Evolutionary conservation across 2,329 filamentous ascomycete species (phyloP).

Genomic region (Clarireedia sp.): DNA sequence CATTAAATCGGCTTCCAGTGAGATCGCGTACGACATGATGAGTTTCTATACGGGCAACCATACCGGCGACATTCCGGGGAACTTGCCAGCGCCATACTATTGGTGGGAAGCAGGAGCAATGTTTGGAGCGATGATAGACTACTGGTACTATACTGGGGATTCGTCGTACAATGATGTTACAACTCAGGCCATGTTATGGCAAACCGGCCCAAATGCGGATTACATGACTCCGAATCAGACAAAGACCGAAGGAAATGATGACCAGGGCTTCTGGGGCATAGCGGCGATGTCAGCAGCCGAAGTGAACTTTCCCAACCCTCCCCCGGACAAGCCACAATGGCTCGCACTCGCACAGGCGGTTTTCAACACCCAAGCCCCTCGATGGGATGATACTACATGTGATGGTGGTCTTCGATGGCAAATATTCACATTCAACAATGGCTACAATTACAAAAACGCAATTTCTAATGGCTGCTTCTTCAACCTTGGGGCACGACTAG

Average conservation of each 20-base stretch:
- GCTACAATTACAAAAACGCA: constrained; percentile 69
- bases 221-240: constrained; percentile 74
- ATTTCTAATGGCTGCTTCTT: constrained; percentile 58
- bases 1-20: constrained; percentile 26
- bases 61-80: constrained; percentile 42
- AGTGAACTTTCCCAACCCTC: constrained; percentile 53
- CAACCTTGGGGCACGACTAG: constrained; percentile 58
- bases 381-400: constrained; percentile 65
- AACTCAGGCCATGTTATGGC: constrained; percentile 61
- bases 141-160: constrained; percentile 78
- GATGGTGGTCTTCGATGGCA: constrained; percentile 78
- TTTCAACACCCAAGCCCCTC: constrained; percentile 68
- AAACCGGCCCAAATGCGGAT: constrained; percentile 63
- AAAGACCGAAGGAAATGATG: constrained; percentile 62
- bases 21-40: constrained; percentile 41
- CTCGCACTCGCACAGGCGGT: constrained; percentile 68
- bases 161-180: constrained; percentile 61
- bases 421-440: constrained; percentile 74
- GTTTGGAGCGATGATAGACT: constrained; percentile 65
- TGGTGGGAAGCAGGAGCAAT: constrained; percentile 64
- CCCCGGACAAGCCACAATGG: constrained; percentile 52
- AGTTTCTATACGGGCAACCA: constrained; percentile 44
- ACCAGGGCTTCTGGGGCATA: constrained; percentile 68
- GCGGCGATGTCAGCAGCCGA: constrained; percentile 65
- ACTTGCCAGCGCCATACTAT: constrained; percentile 46